These are phyloP conservation scores for Yarrowia keelungensis DNA, from an alignment of 805 yeast species.

Conservation along the genomic window DNA sequence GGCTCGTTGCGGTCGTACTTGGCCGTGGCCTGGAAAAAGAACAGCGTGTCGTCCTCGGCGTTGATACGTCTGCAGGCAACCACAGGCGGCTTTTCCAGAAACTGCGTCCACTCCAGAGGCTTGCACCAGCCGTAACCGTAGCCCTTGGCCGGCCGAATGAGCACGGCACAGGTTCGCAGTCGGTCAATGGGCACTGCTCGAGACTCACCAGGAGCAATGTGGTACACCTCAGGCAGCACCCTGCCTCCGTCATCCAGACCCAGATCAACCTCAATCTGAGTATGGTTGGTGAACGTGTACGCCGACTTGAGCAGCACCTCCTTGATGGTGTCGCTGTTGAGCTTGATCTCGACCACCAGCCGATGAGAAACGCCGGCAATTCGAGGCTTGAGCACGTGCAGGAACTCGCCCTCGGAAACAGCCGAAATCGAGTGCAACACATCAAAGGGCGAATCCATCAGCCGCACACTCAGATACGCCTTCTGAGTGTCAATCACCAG, in stretches of 20 bases:
- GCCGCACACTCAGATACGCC: conserved; percentile 64
- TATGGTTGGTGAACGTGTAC: conserved; percentile 68
- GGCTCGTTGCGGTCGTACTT: conserved; percentile 70
- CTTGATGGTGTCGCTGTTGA: conserved; percentile 75
- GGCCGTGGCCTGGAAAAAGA: conserved; percentile 77
- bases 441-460: conserved; percentile 64
- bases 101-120: conserved; percentile 52
- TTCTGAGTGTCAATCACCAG: conserved; percentile 67
- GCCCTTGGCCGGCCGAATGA: conserved; percentile 66
- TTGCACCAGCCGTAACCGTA: conserved; percentile 73
- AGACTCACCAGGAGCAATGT: conserved; percentile 62
- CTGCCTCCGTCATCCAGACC: conserved; percentile 50
- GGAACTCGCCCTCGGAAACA: conserved; percentile 81
- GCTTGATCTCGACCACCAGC: conserved; percentile 69
- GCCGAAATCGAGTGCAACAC: conserved; percentile 66
- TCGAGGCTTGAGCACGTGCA: conserved; percentile 71
- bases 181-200: conserved; percentile 76
- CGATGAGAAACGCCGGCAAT: conserved; percentile 71
- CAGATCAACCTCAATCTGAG: conserved; percentile 62
- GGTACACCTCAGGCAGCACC: conserved; percentile 50
- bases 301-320: conserved; percentile 80
- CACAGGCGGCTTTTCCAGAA: conserved; percentile 67
- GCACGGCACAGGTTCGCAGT: conserved; percentile 65
- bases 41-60: conserved; percentile 51
- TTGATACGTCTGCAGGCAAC: conserved; percentile 62